Conservation (phyloP, 2,329 filamentous ascomycete species). For the Colletotrichum lindemuthianum region DNA sequence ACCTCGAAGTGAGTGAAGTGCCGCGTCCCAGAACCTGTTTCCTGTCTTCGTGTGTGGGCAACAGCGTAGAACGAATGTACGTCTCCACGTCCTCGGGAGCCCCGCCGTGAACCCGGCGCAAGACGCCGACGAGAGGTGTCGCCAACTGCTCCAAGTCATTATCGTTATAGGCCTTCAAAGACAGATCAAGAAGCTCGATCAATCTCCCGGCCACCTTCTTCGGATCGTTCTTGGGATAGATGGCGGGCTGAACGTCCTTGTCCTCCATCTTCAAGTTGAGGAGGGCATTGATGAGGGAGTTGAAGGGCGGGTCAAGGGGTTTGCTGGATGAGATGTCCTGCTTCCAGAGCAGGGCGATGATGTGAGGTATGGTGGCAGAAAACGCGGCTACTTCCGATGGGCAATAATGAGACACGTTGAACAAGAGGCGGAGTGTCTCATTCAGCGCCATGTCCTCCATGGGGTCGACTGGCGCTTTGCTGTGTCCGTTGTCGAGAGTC, state of each 20-base stretch:
- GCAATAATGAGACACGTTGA: slow-evolving; percentile 85
- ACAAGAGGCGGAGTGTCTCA: slow-evolving; percentile 88
- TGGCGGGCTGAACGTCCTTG: slow-evolving; percentile 60
- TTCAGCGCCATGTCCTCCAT: slow-evolving; percentile 83
- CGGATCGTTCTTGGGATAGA: slow-evolving; percentile 74
- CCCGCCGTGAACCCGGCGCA: slow-evolving; percentile 76
- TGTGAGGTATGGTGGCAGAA: slow-evolving; percentile 71
- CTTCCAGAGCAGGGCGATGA: slow-evolving; percentile 76
- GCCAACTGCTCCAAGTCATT: slow-evolving; percentile 77
- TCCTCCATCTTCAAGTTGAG: slow-evolving; percentile 78
- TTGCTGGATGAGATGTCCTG: slow-evolving; percentile 66
- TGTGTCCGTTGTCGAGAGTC: slow-evolving; percentile 40
- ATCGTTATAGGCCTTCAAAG: slow-evolving; percentile 71
- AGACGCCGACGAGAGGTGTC: slow-evolving; percentile 77
- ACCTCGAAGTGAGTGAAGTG: slow-evolving; percentile 76
- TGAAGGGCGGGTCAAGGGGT: slow-evolving; percentile 78
- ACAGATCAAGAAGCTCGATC: slow-evolving; percentile 74
- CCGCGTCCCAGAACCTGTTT: slow-evolving; percentile 80
- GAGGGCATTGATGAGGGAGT: slow-evolving; percentile 80
- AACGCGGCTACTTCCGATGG: slow-evolving; percentile 71
- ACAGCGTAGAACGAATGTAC: slow-evolving; percentile 72
- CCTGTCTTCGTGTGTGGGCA: slow-evolving; percentile 83
- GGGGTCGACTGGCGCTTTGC: slow-evolving; percentile 53
- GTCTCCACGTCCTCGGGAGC: slow-evolving; percentile 71
- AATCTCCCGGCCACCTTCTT: slow-evolving; percentile 71